A percentile compares a stretch with the other conserved stretches of the same genome.
These are phyloP conservation scores for Centaurea solstitialis DNA, from an alignment of 129 eudicot species.

Conservation along the genomic window DNA sequence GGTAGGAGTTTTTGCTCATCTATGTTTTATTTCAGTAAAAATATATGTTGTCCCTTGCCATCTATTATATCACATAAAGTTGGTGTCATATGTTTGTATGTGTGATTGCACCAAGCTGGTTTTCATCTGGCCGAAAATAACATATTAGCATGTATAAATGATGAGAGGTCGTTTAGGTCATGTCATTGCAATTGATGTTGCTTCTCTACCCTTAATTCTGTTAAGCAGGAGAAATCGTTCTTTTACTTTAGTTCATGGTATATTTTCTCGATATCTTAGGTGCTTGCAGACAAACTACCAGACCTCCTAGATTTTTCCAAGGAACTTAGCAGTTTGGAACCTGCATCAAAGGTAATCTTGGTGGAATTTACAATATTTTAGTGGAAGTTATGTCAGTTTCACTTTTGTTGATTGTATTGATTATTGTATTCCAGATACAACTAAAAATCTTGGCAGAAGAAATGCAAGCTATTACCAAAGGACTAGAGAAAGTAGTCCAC, in stretches of 20 bases:
- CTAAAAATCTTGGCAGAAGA: conserved; percentile 78
- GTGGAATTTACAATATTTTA: neutral
- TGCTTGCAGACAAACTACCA: conserved; percentile 84
- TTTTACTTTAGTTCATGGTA: conserved; percentile 16
- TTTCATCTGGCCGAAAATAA: neutral
- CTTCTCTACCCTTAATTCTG: neutral
- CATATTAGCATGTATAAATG: neutral
- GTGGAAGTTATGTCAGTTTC: neutral
- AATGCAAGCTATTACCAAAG: conserved; percentile 83
- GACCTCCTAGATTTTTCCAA: conserved; percentile 88
- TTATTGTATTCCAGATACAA: conserved; percentile 56
- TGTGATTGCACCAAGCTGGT: neutral
- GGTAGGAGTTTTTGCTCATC: conserved; percentile 48
- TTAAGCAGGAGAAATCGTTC: neutral
- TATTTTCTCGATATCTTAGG: conserved; percentile 42
- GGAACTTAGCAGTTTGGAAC: conserved; percentile 86
- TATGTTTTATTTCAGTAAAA: neutral
- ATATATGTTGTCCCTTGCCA: neutral
- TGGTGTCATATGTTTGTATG: neutral
- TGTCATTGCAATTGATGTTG: neutral
- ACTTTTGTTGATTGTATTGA: conserved; percentile 8
- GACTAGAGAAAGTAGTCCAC: conserved; percentile 77
- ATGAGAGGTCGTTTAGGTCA: neutral
- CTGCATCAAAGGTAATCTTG: conserved; percentile 72
- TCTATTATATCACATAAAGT: neutral